Conservation (phyloP, 2,329 filamentous ascomycete genomes). For the Botrytis squamosa region DNA sequence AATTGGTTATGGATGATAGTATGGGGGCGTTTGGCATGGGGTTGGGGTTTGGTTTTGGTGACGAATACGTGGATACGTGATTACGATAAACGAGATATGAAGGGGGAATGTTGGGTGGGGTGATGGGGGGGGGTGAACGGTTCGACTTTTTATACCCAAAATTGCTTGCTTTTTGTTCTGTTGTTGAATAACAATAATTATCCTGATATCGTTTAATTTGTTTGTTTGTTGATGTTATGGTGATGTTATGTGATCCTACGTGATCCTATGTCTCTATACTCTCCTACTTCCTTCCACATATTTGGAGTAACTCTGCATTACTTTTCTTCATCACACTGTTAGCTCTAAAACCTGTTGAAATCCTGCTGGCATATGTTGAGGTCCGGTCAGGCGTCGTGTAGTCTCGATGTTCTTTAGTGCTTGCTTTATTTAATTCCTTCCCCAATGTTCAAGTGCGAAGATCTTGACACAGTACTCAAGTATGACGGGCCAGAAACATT, state of each 20-base stretch:
- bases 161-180: neutral
- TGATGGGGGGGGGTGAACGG: neutral
- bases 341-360: too few relatives aligned
- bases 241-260: neutral
- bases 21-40: neutral
- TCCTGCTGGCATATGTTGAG: neutral
- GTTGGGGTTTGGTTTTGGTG: neutral
- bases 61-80: neutral
- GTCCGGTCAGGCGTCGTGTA: neutral
- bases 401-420: neutral
- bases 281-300: too few relatives aligned
- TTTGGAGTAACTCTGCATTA: neutral
- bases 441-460: too few relatives aligned
- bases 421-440: too few relatives aligned
- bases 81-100: neutral
- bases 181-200: neutral
- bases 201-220: neutral
- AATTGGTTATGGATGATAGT: neutral
- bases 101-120: neutral
- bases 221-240: too few relatives aligned
- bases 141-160: constrained; percentile 4
- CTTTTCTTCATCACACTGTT: too few relatives aligned
- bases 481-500: too few relatives aligned
- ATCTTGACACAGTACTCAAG: too few relatives aligned
- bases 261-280: neutral